Conservation (phyloP, 2,329 filamentous ascomycete species). For the Colletotrichum eremochloae region DNA sequence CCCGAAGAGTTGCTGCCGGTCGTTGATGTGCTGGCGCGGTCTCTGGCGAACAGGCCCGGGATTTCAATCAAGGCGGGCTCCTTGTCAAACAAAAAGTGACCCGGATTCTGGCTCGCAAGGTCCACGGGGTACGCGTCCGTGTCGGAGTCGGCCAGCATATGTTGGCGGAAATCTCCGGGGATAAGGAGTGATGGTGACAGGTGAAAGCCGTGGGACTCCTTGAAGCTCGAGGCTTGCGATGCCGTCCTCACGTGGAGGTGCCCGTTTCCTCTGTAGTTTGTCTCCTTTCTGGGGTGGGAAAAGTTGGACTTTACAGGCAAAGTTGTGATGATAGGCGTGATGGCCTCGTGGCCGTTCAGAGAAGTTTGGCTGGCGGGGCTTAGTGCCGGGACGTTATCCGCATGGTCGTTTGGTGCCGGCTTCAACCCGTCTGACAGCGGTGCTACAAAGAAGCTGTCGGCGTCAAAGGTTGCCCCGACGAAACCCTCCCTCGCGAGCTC, state of each 20-base stretch:
- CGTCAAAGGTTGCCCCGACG: slow-evolving; percentile 46
- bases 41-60: slow-evolving; percentile 51
- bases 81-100: slow-evolving; percentile 51
- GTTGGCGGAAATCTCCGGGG: slow-evolving; percentile 69
- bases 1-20: slow-evolving; percentile 63
- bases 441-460: slow-evolving; percentile 24
- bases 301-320: slow-evolving; percentile 62
- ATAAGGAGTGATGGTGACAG: slow-evolving; percentile 74
- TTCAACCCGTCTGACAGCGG: slow-evolving; percentile 37
- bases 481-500: slow-evolving; percentile 57
- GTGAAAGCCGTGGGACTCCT: slow-evolving; percentile 70
- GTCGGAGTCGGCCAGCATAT: slow-evolving; percentile 55
- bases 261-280: slow-evolving; percentile 47
- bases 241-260: slow-evolving; percentile 55
- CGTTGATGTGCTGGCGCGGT: slow-evolving; percentile 69
- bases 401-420: slow-evolving; percentile 42
- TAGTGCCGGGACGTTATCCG: slow-evolving; percentile 62
- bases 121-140: slow-evolving; percentile 50
- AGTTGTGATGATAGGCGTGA: slow-evolving; percentile 57
- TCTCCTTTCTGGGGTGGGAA: slow-evolving; percentile 61
- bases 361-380: slow-evolving; percentile 65
- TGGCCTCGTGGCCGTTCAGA: slow-evolving; percentile 57
- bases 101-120: slow-evolving; percentile 48
- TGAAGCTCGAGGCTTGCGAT: slow-evolving; percentile 67
- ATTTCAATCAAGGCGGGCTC: slow-evolving; percentile 54